Percentiles rank a stretch among this genome's conserved stretches.
These are phyloP conservation scores for Fusarium proliferatum DNA, from an alignment of 2,329 filamentous ascomycete species.

Conservation along the genomic window DNA sequence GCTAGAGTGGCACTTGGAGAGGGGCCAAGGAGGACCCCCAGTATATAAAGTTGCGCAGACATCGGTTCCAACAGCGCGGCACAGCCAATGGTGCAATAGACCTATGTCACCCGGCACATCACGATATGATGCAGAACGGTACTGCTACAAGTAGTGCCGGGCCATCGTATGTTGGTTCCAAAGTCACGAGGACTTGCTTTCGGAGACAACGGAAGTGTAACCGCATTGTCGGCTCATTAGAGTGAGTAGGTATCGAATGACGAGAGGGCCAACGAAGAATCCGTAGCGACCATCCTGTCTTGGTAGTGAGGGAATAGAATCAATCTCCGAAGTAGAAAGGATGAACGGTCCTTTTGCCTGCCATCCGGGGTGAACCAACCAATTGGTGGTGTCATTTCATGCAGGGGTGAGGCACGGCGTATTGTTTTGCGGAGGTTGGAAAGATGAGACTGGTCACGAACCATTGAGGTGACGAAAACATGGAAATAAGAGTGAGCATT, in stretches of 20 bases:
- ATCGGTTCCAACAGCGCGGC: not conserved
- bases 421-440: not conserved
- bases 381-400: not conserved
- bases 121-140: not conserved
- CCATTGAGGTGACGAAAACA: not conserved
- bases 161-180: not conserved
- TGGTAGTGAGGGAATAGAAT: not conserved
- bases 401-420: not conserved
- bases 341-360: not conserved
- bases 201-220: no score
- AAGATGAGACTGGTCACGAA: not conserved
- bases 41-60: not conserved
- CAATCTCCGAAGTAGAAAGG: not conserved
- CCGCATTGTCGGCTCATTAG: not conserved
- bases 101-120: not conserved
- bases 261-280: not conserved
- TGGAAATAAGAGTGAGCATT: accelerated
- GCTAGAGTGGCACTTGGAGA: not conserved
- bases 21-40: no score
- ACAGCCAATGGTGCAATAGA: not conserved
- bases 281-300: not conserved
- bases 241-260: no score
- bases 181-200: not conserved
- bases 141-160: not conserved
- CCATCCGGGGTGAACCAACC: not conserved